Base-by-base conservation (phyloP, 1,139 yeast genomes). In the Blastobotrys petasosporus region DNA sequence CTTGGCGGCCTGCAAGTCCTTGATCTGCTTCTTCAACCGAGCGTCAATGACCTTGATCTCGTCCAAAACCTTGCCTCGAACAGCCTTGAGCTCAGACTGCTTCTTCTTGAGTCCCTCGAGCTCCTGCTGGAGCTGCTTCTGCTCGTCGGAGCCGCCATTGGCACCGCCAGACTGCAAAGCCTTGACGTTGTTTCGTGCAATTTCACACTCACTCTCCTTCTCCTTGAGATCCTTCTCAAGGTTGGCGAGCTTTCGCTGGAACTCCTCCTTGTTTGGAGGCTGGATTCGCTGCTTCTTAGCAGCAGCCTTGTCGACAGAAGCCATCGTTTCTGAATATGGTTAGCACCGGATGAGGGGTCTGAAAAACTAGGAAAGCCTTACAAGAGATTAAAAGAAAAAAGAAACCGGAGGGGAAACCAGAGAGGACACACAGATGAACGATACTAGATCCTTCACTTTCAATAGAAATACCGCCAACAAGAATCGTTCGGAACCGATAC, bases 1-100 rank as follows among this genome's bases (percentile, higher is more conserved):
- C 52, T 85, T 80, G 61, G 80, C 76, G 45, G 79, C 70, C 64
- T 79, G 83, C 60, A 90, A 78, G 57, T 90, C 96, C 56, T 73
- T 69, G 60, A 82, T 77, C 70, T 82, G 86, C 68, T 82, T 80
- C 75, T 86, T 86, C 69, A 87, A 71, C 52, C 74, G 73, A 52
- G 76, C 72, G 60, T 92, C 97, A 55, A 82, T 68, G 41, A 73
- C 69, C 66, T 81, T 83, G 65, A 90, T 77, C 67, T 83, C 87
- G 54, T 82, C 88, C 61, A 78, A 77, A 59, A 86, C 69, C 45
- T 72, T 68, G 59, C 75, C 77, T 70, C 95, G 79, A 63, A 85
- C 80, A 54, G 70, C 67, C 71, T 87, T 87, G 66, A 81, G 71
- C 53, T 75, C 77, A 51, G 80, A 78, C 72, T 87, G 97, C 50